These are phyloP conservation scores for Sarocladium kiliense DNA, from an alignment of 2,329 filamentous ascomycete species.

Conservation along the genomic window DNA sequence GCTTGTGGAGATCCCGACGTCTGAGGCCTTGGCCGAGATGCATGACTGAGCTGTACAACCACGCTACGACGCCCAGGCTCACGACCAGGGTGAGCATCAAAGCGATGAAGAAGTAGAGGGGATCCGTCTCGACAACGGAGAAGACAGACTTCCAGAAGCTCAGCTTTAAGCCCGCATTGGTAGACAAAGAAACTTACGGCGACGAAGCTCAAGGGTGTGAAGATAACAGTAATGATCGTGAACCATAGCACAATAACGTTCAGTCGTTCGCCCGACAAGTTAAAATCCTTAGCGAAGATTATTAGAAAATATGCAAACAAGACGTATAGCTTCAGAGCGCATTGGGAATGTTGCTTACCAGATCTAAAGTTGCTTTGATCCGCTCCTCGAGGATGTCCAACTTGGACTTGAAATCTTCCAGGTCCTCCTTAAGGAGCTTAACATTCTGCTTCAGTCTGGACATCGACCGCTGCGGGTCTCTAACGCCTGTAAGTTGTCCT, in stretches of 20 bases:
- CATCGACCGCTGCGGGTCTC: neutral
- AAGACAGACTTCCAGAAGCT: neutral
- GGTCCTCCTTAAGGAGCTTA: neutral
- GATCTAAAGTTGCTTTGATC: neutral
- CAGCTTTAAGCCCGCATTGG: too few relatives aligned
- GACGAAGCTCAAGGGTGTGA: conserved; percentile 6
- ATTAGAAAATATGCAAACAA: too few relatives aligned
- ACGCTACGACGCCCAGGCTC: neutral
- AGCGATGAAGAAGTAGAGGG: neutral
- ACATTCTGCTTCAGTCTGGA: neutral
- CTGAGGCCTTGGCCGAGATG: neutral
- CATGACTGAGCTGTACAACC: conserved; percentile 3
- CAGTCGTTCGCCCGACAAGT: neutral
- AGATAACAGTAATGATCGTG: neutral
- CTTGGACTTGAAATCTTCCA: neutral
- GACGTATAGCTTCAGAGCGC: too few relatives aligned
- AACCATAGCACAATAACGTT: conserved; percentile 3
- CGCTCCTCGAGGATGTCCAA: neutral
- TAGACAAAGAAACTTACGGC: too few relatives aligned
- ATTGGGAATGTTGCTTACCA: neutral
- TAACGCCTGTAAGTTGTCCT: neutral
- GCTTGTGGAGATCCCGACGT: neutral
- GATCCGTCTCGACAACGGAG: conserved; percentile 3
- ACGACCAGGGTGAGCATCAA: neutral
- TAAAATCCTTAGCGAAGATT: neutral